Evolutionary conservation across 1,139 yeast genomes (phyloP), one percentile per base, ranked within the genome.

Genomic region (Yarrowia galli): DNA sequence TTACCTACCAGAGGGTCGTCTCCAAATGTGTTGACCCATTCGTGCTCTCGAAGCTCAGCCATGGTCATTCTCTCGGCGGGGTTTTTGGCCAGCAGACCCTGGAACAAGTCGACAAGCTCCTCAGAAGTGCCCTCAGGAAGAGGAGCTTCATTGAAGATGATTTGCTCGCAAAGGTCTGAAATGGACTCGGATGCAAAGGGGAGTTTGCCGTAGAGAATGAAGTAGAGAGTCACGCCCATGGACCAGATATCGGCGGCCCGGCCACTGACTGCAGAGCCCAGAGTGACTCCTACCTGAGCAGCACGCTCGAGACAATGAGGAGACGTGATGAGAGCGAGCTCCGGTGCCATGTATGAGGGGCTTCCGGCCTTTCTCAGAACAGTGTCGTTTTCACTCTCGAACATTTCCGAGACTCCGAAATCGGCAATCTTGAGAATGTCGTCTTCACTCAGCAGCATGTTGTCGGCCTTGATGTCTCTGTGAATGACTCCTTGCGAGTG

Each of bases 381-480:
- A 6, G 71, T 70, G 66, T 79, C 80, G 75, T 88, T 86, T n/a
- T 84, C 87, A 65, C 80, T 81, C 35, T 84, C 87, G 70, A 85
- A 85, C 70, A 89, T 79, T 66, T 90, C 87, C 16, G 92, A 91
- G 10, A 95, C 97, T 9, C 99, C 99, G 78, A 95, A 95, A 80
- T 95, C 99, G 40, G 96, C 91, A 49, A 95, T 92, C 77, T 95
- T 95, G 28, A 95, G 97, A 16, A 87, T 85, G 69, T 89, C 87
- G 73, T 90, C 89, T 15, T 85, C 84, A 43, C 89, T 85, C 1
- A 93, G 87, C 67, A 95, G 81, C 65, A 95, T 80, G 75, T 95
- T 95, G 16, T 97, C 98, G 1, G 98, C 97, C 77, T 95, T 95
- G 71, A 95, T 93, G 77, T 95, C 99, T 70, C 98, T 84, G 78